Conservation (phyloP, 2,329 filamentous ascomycete genomes). For the Penicillium brasilianum region DNA sequence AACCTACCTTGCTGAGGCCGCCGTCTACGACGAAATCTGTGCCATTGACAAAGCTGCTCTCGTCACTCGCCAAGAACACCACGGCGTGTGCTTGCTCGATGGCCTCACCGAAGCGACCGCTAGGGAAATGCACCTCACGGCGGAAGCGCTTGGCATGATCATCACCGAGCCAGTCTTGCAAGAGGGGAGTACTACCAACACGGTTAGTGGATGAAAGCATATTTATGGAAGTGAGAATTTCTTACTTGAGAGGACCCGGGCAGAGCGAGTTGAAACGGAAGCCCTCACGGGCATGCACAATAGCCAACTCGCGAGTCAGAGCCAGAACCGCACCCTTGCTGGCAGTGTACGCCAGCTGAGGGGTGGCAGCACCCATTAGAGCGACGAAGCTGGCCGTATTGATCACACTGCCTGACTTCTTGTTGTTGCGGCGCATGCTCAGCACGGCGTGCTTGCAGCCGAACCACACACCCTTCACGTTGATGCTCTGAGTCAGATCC, state of each 20-base stretch:
- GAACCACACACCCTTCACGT: conserved; percentile 98
- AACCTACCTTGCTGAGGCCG: conserved; percentile 73
- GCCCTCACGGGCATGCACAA: conserved; percentile 87
- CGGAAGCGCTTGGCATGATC: conserved; percentile 79
- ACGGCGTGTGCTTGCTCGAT: conserved; percentile 91
- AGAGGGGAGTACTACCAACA: conserved; percentile 70
- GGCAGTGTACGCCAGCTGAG: conserved; percentile 90
- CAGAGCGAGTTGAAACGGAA: conserved; percentile 91
- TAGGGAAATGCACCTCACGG: conserved; percentile 88
- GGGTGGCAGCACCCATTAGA: conserved; percentile 82
- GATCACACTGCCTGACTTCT: conserved; percentile 81
- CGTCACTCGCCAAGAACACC: conserved; percentile 83
- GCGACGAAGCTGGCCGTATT: conserved; percentile 92
- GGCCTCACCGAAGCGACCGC: conserved; percentile 88
- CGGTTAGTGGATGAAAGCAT: neutral
- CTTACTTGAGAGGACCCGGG: conserved; percentile 81
- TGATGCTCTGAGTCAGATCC: conserved; percentile 92
- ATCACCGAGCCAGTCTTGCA: conserved; percentile 93
- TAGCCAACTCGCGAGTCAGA: conserved; percentile 86
- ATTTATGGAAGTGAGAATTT: conserved; percentile 9
- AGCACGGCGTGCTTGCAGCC: conserved; percentile 90
- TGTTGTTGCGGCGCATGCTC: conserved; percentile 77
- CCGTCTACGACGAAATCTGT: conserved; percentile 95
- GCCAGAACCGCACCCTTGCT: conserved; percentile 92
- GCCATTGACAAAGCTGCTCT: conserved; percentile 87